Percentiles rank a stretch among this genome's conserved stretches.
Evolutionary conservation across 306 rosid genomes (phyloP).

Genomic region (Quercus mongolica): DNA sequence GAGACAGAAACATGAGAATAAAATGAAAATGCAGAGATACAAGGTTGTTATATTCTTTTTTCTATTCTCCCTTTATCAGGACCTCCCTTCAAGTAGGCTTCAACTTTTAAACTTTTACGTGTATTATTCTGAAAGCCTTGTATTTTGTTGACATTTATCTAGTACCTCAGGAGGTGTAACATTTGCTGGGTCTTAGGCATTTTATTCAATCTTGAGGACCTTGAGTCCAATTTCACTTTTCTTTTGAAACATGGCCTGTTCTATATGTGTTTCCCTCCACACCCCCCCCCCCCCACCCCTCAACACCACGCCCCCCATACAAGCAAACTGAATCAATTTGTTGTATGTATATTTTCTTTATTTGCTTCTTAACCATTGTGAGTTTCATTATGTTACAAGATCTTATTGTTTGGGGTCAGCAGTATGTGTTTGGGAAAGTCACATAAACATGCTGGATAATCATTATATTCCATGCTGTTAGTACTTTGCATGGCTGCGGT

Average conservation of each 20-base stretch:
- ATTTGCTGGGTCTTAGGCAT: not conserved
- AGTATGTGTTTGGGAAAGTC: not conserved
- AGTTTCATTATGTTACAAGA: not conserved
- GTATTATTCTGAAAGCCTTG: not conserved
- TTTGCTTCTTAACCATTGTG: not conserved
- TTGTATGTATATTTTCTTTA: not conserved
- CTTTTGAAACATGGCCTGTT: not conserved
- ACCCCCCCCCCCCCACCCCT: no score
- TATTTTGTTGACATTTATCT: not conserved
- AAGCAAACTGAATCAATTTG: not conserved
- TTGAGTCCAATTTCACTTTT: not conserved
- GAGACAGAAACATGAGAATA: conserved; percentile 47
- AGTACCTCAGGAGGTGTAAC: not conserved
- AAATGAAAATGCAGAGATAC: conserved; percentile 54
- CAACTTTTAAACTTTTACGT: not conserved
- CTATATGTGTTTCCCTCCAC: not conserved
- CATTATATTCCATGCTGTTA: not conserved
- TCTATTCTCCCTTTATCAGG: not conserved
- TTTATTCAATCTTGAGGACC: not conserved
- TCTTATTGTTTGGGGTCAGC: not conserved
- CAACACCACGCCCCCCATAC: no score
- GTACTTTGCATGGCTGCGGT: not conserved
- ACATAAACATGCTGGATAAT: not conserved
- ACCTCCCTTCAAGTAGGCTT: not conserved
- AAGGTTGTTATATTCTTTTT: conserved; percentile 44